These are phyloP conservation scores for Curvularia sp. DNA, from an alignment of 2,329 filamentous ascomycete species.

Conservation along the genomic window DNA sequence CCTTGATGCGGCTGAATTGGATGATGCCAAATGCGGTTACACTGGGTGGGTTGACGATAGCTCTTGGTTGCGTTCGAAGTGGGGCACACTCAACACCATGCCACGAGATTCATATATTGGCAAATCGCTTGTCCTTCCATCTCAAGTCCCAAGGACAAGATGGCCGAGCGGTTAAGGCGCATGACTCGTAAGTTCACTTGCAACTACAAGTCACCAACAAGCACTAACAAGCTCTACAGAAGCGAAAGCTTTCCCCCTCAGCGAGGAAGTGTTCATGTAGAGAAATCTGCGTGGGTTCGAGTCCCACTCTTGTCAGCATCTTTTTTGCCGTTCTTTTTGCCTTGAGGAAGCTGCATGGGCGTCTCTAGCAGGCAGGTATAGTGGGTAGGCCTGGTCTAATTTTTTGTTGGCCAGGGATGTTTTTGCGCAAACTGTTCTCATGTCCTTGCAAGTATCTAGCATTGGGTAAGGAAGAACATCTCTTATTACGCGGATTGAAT, in stretches of 20 bases:
- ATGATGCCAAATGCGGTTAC: background rate
- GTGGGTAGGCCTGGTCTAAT: too few species aligned
- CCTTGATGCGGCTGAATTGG: too few species aligned
- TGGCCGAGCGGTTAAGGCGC: constrained; percentile 6
- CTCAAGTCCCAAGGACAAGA: background rate
- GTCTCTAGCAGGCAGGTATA: too few species aligned
- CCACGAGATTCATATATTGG: too few species aligned
- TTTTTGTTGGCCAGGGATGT: background rate
- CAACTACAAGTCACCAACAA: too few species aligned
- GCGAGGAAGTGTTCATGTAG: constrained; percentile 5
- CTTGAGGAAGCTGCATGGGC: background rate
- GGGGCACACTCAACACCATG: too few species aligned
- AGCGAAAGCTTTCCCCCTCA: constrained; percentile 5
- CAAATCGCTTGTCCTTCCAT: background rate
- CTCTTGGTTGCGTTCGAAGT: background rate
- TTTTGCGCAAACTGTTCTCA: background rate
- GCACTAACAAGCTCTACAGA: background rate
- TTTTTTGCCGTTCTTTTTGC: background rate
- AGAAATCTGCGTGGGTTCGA: constrained; percentile 6
- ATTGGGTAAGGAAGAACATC: background rate
- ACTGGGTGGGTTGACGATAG: background rate
- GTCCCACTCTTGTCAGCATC: background rate
- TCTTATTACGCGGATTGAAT: background rate
- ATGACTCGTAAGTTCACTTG: background rate
- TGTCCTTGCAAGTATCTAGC: background rate